Conservation (phyloP, 495 filamentous ascomycete species). For the Sabuloglossum arenarium region DNA sequence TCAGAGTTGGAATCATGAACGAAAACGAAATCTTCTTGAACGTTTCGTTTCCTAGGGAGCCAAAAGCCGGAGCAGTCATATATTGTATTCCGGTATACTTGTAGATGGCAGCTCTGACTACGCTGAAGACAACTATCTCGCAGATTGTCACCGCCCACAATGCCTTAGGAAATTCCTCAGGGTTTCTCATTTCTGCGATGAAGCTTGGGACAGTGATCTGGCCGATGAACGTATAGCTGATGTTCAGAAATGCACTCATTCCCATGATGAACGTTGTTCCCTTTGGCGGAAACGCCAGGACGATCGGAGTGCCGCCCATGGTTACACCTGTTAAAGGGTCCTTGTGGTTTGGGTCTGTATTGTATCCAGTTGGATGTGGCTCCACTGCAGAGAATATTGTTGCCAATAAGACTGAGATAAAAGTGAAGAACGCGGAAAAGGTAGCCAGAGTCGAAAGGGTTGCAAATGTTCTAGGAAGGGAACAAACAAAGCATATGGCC, state of each 20-base stretch:
- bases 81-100: constrained; percentile 71
- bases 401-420: constrained; percentile 63
- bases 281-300: constrained; percentile 39
- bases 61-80: constrained; percentile 62
- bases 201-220: constrained; percentile 83
- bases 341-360: constrained; percentile 20
- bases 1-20: constrained; percentile 83
- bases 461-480: constrained; percentile 62
- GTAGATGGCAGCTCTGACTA: constrained; percentile 58
- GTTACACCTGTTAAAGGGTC: constrained; percentile 15
- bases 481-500: constrained; percentile 50
- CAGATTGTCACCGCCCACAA: constrained; percentile 72
- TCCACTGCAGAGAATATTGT: constrained; percentile 60
- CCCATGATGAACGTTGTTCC: constrained; percentile 62
- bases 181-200: constrained; percentile 81
- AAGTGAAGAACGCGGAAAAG: constrained; percentile 61
- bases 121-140: constrained; percentile 60
- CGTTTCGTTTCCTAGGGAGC: constrained; percentile 43
- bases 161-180: constrained; percentile 73
- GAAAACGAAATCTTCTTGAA: constrained; percentile 73
- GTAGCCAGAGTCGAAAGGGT: constrained; percentile 57
- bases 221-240: constrained; percentile 81
- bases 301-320: constrained; percentile 32
- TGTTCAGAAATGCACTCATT: constrained; percentile 72
- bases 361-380: constrained; percentile 41